Evolutionary conservation across 305 asterid species (phyloP).

Genomic region (Stenogyne calaminthoides): DNA sequence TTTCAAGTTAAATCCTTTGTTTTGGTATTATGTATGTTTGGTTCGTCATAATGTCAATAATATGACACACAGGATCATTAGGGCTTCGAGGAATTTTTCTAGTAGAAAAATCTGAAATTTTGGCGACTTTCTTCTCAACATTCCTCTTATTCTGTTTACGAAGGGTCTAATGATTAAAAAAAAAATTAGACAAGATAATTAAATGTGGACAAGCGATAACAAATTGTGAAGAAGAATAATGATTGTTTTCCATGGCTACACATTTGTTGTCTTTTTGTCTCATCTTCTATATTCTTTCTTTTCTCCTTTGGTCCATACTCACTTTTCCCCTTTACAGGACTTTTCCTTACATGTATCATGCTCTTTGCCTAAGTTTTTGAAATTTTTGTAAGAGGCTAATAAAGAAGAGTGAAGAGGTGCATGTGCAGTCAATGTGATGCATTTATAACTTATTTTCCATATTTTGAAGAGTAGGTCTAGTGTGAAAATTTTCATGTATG

Average conservation of each 20-base stretch:
- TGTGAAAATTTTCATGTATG: too few relatives aligned
- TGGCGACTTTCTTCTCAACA: not conserved
- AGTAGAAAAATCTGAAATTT: not conserved
- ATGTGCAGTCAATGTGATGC: slow-evolving; percentile 18
- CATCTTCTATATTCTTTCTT: slow-evolving; percentile 27
- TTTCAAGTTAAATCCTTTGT: too few relatives aligned
- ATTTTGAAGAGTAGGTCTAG: not conserved
- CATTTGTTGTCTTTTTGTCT: slow-evolving; percentile 30
- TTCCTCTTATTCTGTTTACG: not conserved
- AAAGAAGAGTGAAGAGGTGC: slow-evolving; percentile 10
- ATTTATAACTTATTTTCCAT: not conserved
- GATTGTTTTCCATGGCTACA: slow-evolving; percentile 21
- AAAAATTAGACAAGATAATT: not conserved
- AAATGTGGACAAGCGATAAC: not conserved
- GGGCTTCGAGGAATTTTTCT: not conserved
- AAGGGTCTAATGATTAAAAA: too few relatives aligned
- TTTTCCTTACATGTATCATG: slow-evolving; percentile 9
- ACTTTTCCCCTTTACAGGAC: slow-evolving; percentile 10
- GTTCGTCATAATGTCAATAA: too few relatives aligned
- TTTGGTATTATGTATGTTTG: not conserved
- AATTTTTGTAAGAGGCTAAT: not conserved
- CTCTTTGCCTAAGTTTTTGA: slow-evolving; percentile 27
- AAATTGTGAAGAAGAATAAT: not conserved
- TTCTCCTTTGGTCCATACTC: not conserved
- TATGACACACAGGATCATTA: not conserved